Percentiles rank a stretch among this genome's conserved stretches.
These are phyloP conservation scores for Beta macrorhiza DNA, from an alignment of 179 eudicot genomes.

Conservation along the genomic window DNA sequence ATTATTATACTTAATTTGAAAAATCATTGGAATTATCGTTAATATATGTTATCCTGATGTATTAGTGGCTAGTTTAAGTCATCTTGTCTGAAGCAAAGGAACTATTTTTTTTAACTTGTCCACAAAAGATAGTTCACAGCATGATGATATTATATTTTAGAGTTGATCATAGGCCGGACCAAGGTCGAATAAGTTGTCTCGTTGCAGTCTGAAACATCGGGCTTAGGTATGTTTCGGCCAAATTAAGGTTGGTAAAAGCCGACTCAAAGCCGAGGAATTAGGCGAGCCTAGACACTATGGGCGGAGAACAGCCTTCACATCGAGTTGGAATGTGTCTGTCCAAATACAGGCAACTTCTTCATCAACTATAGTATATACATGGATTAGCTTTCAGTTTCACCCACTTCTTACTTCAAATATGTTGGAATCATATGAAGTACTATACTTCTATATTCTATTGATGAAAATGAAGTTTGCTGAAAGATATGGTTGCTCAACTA, in stretches of 20 bases:
- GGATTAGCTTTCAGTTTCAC: constrained; percentile 13
- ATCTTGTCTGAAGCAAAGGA: background rate
- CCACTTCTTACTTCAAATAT: constrained; percentile 7
- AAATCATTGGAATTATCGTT: background rate
- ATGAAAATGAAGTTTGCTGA: background rate
- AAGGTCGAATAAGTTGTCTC: no score
- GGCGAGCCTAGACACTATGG: no score
- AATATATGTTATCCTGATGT: background rate
- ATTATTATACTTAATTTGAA: background rate
- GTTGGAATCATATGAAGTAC: background rate
- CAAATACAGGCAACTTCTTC: background rate
- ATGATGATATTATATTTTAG: no score
- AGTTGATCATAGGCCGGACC: no score
- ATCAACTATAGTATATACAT: background rate
- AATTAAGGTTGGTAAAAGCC: no score
- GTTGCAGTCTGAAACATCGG: no score
- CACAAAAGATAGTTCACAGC: no score
- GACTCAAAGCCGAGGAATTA: no score
- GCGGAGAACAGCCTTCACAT: no score
- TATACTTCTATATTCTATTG: background rate
- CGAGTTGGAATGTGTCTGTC: no score
- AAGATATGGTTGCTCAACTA: constrained; percentile 16
- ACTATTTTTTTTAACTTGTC: background rate
- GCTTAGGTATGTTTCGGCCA: no score
- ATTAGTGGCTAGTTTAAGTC: no score